Base-by-base conservation (phyloP, 2,329 filamentous ascomycete species). In the Penicillium capsulatum region DNA sequence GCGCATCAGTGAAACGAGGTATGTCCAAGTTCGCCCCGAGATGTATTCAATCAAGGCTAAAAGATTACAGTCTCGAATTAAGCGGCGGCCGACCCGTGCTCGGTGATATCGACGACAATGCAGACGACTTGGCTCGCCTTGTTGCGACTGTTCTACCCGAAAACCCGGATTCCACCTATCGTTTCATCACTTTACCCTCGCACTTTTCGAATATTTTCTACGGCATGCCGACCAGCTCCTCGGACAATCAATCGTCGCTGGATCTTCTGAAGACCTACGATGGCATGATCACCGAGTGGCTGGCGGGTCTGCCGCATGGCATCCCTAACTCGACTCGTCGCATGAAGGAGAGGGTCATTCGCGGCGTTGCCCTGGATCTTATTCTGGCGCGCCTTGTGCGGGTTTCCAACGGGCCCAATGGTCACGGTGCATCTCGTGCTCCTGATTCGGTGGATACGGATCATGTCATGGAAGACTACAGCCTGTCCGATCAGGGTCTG, bases 291-390 rank as follows among this genome's bases (percentile, higher is more conserved):
- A 54, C 57, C 29, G 50, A 63, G 33, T 69, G 66, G 65, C 43
- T 69, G 14, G 57, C 58, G 9, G 53, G 37, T 22, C 44, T 69
- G 20, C 53, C 62, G 3, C 48, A 47, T 5, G 44, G 53, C 8
- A 59, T 67, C 41, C 61, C 66, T 5, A 56, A 57, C n/a, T 55
- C 53, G 27, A 57, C 63, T n/a, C 55, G 66, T 24, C 55, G 66
- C 1, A 51, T 53, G 32, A 69, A 68, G 44, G 66, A 68, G 40
- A 63, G 53, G 42, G 41, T 58, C 7, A 61, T 68, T 31, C 58
- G 66, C 28, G 53, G 50, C 4, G 40, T 68, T 32, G 54, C 61
- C 15, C 58, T 57, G 10, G 65, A 69, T 40, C 42, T 69, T n/a
- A 48, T 56, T 17, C 40, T 68, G 14, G 54, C 65, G 36, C 54